Conservation (phyloP, 2,329 filamentous ascomycete species). For the Ustulina deusta region DNA sequence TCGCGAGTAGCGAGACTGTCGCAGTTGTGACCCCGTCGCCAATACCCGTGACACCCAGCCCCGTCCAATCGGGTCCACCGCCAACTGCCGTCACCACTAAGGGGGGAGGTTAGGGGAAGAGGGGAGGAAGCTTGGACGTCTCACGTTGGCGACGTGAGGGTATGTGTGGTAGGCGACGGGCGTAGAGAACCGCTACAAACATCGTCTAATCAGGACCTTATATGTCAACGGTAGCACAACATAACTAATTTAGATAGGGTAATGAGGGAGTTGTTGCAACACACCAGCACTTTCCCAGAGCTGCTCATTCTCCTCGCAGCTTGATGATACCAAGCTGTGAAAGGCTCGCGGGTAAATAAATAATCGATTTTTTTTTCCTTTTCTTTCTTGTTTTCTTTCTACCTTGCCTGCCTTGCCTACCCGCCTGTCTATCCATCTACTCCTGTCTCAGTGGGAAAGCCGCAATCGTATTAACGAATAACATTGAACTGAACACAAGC, state of each 20-base stretch:
- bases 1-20: constrained; percentile 43
- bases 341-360: constrained; percentile 3
- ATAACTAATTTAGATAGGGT: not conserved
- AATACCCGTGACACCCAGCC: constrained; percentile 21
- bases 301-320: not conserved
- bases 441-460: too few species aligned
- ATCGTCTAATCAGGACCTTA: not conserved
- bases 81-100: not conserved
- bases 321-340: constrained; percentile 23
- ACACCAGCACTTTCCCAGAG: not conserved
- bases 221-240: not conserved
- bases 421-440: too few species aligned
- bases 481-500: too few species aligned
- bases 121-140: not conserved
- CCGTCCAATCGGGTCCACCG: not conserved
- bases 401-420: not conserved
- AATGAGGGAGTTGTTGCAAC: not conserved
- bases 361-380: too few species aligned
- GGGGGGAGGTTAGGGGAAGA: not conserved
- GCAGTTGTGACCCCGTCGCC: constrained; percentile 37
- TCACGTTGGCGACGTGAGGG: not conserved
- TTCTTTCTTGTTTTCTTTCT: too few species aligned
- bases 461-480: too few species aligned
- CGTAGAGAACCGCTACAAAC: not conserved
- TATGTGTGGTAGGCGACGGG: not conserved